Evolutionary conservation across 768 basidiomycete genomes (phyloP).

Genomic region (Trichaptum fuscoviolaceum): DNA sequence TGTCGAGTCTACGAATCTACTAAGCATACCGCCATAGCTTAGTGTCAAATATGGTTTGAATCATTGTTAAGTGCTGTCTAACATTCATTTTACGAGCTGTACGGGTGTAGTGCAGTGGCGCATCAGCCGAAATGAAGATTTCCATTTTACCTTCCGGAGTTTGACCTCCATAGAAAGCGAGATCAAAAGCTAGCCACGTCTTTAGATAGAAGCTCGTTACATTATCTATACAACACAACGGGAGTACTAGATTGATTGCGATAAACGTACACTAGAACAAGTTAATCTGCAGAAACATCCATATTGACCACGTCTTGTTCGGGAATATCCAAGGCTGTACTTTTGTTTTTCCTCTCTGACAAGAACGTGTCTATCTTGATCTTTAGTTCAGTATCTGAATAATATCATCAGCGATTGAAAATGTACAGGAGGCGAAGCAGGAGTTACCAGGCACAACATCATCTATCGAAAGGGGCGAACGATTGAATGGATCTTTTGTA

Average conservation of each 20-base stretch:
- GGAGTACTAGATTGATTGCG: not conserved
- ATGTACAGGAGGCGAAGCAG: not conserved
- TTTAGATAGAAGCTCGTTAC: no score
- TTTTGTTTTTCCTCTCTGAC: slow-evolving; percentile 46
- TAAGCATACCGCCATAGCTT: no score
- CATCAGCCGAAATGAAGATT: no score
- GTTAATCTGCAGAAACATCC: slow-evolving; percentile 18
- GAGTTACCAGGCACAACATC: slow-evolving; percentile 71
- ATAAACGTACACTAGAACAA: not conserved
- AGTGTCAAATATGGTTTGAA: no score
- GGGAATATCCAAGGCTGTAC: slow-evolving; percentile 15
- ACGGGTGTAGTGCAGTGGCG: no score
- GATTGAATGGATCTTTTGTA: slow-evolving; percentile 92
- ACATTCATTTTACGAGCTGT: no score
- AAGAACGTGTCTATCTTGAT: slow-evolving; percentile 69
- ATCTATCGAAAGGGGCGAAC: slow-evolving; percentile 71
- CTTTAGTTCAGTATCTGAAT: slow-evolving; percentile 63
- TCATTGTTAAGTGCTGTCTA: no score
- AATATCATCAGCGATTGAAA: slow-evolving; percentile 18
- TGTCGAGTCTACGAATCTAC: no score
- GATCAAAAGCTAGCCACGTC: no score
- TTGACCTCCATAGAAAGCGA: no score
- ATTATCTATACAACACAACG: no score
- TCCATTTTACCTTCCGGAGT: no score
- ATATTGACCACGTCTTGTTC: slow-evolving; percentile 24